Percentiles rank a stretch among this genome's conserved stretches.
Conservation (phyloP, 305 asterid genomes). For the Striga hermonthica region DNA sequence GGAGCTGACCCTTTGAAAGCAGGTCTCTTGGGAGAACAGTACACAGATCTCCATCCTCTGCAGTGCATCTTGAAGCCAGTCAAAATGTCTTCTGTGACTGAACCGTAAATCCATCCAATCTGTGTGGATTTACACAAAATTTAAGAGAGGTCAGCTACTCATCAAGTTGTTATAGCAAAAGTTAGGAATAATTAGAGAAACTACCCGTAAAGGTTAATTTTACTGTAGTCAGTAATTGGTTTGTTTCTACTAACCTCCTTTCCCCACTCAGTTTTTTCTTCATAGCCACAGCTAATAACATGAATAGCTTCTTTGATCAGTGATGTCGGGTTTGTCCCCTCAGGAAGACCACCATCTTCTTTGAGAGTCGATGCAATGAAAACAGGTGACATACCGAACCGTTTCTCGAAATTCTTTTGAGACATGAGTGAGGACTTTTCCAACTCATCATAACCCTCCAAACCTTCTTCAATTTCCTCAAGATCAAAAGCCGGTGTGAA, state of each 20-base stretch:
- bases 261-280: constrained; percentile 92
- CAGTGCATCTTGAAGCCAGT: constrained; percentile 92
- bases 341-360: constrained; percentile 82
- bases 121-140: constrained; percentile 41
- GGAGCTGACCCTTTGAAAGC: constrained; percentile 89
- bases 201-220: too few relatives aligned
- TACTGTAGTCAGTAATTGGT: too few relatives aligned
- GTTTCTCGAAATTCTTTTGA: constrained; percentile 69
- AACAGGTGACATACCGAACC: constrained; percentile 80
- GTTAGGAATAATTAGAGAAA: background rate
- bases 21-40: constrained; percentile 65
- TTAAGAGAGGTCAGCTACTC: background rate
- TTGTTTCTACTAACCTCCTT: constrained; percentile 51
- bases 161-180: background rate
- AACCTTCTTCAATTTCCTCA: constrained; percentile 85
- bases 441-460: constrained; percentile 81
- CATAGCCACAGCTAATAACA: constrained; percentile 80
- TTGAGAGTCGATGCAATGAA: constrained; percentile 69
- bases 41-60: constrained; percentile 78
- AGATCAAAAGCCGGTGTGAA: constrained; percentile 59
- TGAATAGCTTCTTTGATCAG: constrained; percentile 82
- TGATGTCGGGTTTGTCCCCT: constrained; percentile 56
- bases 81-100: constrained; percentile 74
- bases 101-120: constrained; percentile 91
- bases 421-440: constrained; percentile 88